A percentile compares a stretch with the other conserved stretches of the same genome.
Conservation (phyloP, 495 filamentous ascomycete species). For the Xanthoparmelia taractica region DNA sequence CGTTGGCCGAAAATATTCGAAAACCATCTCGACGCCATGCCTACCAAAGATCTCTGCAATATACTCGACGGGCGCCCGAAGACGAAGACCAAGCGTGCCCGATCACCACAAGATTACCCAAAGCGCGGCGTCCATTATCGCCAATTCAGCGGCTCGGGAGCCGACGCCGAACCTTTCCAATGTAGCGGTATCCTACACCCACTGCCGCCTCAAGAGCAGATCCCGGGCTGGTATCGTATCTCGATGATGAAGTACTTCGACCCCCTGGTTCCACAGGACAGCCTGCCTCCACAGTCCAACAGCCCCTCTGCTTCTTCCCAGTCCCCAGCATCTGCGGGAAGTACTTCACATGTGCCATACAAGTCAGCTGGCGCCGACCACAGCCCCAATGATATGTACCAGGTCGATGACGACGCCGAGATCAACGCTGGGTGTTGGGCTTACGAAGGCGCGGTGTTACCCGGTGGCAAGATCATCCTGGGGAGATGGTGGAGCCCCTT, state of each 20-base stretch:
- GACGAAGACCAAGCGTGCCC: background rate
- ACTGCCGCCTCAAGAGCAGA: conserved; percentile 26
- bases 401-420: conserved; percentile 13
- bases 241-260: conserved; percentile 34
- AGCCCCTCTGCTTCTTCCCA: background rate
- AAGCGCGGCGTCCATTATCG: conserved; percentile 20
- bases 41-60: conserved; percentile 10
- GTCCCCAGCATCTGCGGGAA: background rate
- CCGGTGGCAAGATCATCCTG: conserved; percentile 41
- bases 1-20: conserved; percentile 22
- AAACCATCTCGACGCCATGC: conserved; percentile 19
- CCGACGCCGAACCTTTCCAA: conserved; percentile 17
- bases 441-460: conserved; percentile 47
- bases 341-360: background rate
- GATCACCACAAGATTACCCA: background rate
- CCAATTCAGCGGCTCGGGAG: conserved; percentile 20
- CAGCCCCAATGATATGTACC: conserved; percentile 1
- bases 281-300: conserved; percentile 4
- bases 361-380: background rate
- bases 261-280: background rate
- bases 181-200: conserved; percentile 22
- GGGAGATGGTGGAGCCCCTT: conserved; percentile 40
- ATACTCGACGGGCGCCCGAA: background rate
- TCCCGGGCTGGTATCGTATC: conserved; percentile 39
- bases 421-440: conserved; percentile 26